Conservation (phyloP, 2,329 filamentous ascomycete species). For the Fusarium austroafricanum region DNA sequence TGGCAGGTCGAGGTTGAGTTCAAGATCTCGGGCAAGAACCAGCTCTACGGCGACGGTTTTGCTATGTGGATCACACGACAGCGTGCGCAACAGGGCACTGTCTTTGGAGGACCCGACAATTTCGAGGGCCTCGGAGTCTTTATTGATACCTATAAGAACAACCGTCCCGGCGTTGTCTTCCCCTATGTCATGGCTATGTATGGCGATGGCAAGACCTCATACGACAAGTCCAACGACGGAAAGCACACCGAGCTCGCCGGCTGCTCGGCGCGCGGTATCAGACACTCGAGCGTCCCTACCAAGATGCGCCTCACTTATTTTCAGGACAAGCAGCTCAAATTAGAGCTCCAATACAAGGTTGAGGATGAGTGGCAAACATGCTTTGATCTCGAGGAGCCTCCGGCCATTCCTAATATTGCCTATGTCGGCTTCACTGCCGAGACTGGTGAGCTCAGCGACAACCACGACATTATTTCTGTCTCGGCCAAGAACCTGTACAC, state of each 20-base stretch:
- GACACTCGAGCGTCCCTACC: conserved; percentile 81
- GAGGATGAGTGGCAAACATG: conserved; percentile 90
- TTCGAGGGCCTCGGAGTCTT: conserved; percentile 97
- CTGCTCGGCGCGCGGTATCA: conserved; percentile 92
- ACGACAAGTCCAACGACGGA: conserved; percentile 95
- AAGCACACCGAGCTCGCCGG: conserved; percentile 93
- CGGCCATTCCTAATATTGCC: conserved; percentile 80
- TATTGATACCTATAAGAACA: conserved; percentile 99
- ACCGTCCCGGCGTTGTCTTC: conserved; percentile 93
- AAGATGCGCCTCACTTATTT: conserved; percentile 94
- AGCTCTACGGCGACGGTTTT: conserved; percentile 94
- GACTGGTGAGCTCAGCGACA: conserved; percentile 96
- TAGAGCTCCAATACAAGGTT: conserved; percentile 94
- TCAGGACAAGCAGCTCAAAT: conserved; percentile 89
- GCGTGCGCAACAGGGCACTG: conserved; percentile 80
- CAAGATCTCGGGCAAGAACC: conserved; percentile 88
- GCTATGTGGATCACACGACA: conserved; percentile 98
- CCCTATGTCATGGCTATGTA: conserved; percentile 99
- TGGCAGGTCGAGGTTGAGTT: conserved; percentile 99
- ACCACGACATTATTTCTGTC: conserved; percentile 95
- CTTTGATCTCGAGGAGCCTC: conserved; percentile 79
- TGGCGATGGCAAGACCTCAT: conserved; percentile 87
- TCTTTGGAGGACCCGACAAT: conserved; percentile 88
- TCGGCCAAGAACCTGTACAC: conserved; percentile 90
- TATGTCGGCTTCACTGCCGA: conserved; percentile 86